Evolutionary conservation across 2,329 filamentous ascomycete species (phyloP).

Genomic region (Fusarium papillatum): DNA sequence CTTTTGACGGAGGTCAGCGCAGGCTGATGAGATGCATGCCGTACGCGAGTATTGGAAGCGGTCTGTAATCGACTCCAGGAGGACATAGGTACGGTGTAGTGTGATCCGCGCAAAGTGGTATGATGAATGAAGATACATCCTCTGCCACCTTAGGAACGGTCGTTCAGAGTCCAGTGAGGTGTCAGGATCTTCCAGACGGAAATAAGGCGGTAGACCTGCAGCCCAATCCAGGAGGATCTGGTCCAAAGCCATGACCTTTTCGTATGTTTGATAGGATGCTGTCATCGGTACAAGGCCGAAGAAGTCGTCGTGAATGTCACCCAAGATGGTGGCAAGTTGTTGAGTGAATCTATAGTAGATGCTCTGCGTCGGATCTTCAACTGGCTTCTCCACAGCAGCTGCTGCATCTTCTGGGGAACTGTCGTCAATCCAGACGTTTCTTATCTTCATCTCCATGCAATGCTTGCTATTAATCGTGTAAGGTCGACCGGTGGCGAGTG

Average conservation of each 20-base stretch:
- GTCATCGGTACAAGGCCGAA: background rate
- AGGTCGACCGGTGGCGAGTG: background rate
- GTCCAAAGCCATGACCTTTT: background rate
- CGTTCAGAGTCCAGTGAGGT: background rate
- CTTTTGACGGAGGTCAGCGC: background rate
- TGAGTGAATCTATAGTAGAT: conserved; percentile 2
- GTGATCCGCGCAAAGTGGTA: background rate
- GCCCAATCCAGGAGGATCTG: background rate
- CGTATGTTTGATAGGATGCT: background rate
- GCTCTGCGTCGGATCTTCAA: background rate
- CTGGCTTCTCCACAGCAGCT: background rate
- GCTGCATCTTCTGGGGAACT: background rate
- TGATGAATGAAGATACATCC: background rate
- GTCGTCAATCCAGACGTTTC: background rate
- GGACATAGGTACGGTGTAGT: background rate
- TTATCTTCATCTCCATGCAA: background rate
- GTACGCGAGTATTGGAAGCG: background rate
- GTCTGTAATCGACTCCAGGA: background rate
- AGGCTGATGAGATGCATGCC: background rate
- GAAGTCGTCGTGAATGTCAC: background rate
- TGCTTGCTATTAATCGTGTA: background rate
- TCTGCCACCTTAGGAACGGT: background rate
- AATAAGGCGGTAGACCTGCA: background rate
- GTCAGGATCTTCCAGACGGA: background rate
- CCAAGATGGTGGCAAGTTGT: background rate